A percentile compares a stretch with the other conserved stretches of the same genome.
These are phyloP conservation scores for Comarum palustre DNA, from an alignment of 306 rosid genomes.

Conservation along the genomic window DNA sequence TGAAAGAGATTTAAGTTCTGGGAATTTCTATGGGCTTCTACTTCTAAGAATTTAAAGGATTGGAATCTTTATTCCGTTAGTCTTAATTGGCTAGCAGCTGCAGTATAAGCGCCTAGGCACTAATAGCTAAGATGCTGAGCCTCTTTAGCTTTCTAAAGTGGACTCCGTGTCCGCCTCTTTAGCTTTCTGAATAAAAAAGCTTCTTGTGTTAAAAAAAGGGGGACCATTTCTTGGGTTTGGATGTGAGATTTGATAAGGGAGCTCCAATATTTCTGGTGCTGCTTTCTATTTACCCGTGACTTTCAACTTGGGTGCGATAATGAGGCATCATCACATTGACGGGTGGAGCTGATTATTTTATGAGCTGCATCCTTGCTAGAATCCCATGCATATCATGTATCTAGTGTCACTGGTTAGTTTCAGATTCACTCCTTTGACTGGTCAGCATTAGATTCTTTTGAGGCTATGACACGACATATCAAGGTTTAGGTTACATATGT, in stretches of 20 bases:
- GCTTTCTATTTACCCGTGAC: not conserved
- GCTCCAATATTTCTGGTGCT: not conserved
- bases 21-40: too few relatives aligned
- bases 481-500: not conserved
- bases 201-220: too few relatives aligned
- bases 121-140: too few relatives aligned
- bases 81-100: too few relatives aligned
- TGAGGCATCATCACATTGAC: not conserved
- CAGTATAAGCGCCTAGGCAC: too few relatives aligned
- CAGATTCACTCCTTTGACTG: not conserved
- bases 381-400: not conserved
- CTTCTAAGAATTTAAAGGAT: too few relatives aligned
- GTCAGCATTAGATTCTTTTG: not conserved
- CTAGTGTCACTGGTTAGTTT: not conserved
- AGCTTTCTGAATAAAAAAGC: too few relatives aligned
- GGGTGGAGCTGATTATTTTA: not conserved
- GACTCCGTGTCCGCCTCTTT: too few relatives aligned
- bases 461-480: not conserved
- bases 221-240: not conserved
- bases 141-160: too few relatives aligned
- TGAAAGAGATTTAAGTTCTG: too few relatives aligned
- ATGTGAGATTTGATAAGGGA: not conserved
- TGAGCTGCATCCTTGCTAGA: not conserved
- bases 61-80: too few relatives aligned
- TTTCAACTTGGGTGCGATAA: not conserved